Percentiles rank a stretch among this genome's conserved stretches.
These are phyloP conservation scores for Penicillium goetzii DNA, from an alignment of 495 filamentous ascomycete genomes.

Conservation along the genomic window DNA sequence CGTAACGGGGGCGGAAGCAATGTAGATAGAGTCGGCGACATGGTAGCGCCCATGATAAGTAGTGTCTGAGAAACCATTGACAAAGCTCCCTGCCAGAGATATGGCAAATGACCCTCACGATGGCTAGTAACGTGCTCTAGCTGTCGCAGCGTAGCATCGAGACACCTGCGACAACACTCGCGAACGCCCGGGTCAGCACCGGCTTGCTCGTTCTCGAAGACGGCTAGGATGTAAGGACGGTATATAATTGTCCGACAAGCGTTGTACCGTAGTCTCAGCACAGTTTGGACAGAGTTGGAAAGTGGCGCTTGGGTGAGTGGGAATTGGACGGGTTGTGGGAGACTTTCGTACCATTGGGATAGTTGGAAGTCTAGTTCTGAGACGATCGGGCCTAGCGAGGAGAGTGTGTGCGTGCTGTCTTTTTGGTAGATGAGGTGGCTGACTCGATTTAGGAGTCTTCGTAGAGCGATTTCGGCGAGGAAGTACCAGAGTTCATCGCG, in stretches of 20 bases:
- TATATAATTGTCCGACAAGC: constrained; percentile 86
- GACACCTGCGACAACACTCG: constrained; percentile 76
- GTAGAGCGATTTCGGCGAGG: constrained; percentile 76
- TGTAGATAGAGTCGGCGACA: constrained; percentile 71
- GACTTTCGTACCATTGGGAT: constrained; percentile 80
- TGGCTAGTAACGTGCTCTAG: constrained; percentile 78
- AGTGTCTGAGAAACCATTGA: constrained; percentile 81
- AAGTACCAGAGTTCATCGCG: constrained; percentile 85
- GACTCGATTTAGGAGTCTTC: constrained; percentile 75
- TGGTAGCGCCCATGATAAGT: constrained; percentile 80
- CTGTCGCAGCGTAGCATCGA: constrained; percentile 81
- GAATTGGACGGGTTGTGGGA: constrained; percentile 74
- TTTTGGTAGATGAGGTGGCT: constrained; percentile 81
- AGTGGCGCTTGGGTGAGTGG: constrained; percentile 67
- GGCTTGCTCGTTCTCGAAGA: constrained; percentile 75
- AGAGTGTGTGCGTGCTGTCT: constrained; percentile 67
- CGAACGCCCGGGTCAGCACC: constrained; percentile 68
- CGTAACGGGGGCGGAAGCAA: constrained; percentile 65
- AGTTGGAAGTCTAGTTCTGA: constrained; percentile 81
- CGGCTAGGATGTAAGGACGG: constrained; percentile 78
- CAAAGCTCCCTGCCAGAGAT: constrained; percentile 82
- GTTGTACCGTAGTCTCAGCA: constrained; percentile 76
- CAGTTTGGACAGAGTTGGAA: constrained; percentile 75
- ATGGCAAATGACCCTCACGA: constrained; percentile 84
- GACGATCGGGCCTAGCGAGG: constrained; percentile 73